Evolutionary conservation across 2,329 filamentous ascomycete species (phyloP).

Genomic region (Aspergillus novofumigatus): DNA sequence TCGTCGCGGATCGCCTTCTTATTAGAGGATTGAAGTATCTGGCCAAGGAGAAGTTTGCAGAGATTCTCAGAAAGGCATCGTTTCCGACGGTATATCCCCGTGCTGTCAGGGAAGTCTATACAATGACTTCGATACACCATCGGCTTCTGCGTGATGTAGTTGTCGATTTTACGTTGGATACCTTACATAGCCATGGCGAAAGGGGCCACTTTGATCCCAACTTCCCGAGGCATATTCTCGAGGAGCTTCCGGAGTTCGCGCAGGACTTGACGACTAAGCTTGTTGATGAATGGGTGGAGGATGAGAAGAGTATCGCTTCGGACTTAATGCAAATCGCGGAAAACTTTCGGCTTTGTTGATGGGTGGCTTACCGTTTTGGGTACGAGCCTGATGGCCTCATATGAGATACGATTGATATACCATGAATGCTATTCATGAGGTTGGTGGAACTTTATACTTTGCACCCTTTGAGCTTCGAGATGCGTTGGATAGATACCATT

Average conservation of each 20-base stretch:
- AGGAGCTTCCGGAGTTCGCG: slow-evolving; percentile 2
- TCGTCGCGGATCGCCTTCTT: background rate
- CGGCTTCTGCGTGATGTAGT: background rate
- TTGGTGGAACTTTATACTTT: background rate
- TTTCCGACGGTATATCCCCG: background rate
- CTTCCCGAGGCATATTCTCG: slow-evolving; percentile 16
- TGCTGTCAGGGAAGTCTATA: background rate
- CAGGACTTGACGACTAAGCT: slow-evolving; percentile 22
- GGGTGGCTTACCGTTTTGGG: background rate
- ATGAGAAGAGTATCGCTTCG: background rate
- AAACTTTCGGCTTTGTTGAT: background rate
- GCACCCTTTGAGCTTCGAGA: background rate
- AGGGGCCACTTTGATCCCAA: slow-evolving; percentile 18
- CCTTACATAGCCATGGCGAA: background rate
- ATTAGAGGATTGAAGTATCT: background rate
- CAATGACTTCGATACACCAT: background rate
- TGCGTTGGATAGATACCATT: background rate
- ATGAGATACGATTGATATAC: background rate
- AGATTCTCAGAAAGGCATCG: background rate
- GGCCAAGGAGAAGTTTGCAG: background rate
- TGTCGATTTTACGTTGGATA: background rate
- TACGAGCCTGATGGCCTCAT: too few relatives aligned
- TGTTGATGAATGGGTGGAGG: background rate
- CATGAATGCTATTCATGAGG: background rate
- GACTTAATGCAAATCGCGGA: background rate